A percentile compares a stretch with the other conserved stretches of the same genome.
Evolutionary conservation across 108 stramenopile species (phyloP).

Genomic region (Epithemia pelagica): DNA sequence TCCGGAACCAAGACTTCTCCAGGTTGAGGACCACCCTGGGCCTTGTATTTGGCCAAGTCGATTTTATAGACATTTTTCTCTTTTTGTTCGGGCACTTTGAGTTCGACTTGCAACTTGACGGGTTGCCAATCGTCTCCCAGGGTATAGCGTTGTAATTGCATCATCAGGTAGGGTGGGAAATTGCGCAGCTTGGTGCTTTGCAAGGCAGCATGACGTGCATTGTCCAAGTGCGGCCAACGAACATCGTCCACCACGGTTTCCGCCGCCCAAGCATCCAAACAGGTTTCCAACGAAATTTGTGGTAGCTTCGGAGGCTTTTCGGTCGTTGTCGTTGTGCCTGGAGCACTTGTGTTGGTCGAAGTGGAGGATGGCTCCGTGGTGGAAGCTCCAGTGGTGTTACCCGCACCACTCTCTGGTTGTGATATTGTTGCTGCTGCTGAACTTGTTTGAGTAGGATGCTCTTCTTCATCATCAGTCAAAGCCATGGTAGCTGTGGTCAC

Average conservation of each 20-base stretch:
- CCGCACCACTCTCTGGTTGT: too few species aligned
- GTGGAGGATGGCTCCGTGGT: too few species aligned
- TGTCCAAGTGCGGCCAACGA: constrained; percentile 67
- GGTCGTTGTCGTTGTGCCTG: constrained; percentile 45
- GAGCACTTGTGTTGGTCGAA: constrained; percentile 21
- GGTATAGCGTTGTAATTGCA: constrained; percentile 92
- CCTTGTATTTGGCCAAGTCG: constrained; percentile 65
- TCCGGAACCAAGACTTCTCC: constrained; percentile 86
- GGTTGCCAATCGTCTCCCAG: constrained; percentile 90
- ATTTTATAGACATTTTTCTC: constrained; percentile 24
- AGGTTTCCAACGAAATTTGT: constrained; percentile 72
- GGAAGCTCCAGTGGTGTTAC: too few species aligned
- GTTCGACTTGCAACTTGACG: constrained; percentile 89
- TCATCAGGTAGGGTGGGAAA: constrained; percentile 91
- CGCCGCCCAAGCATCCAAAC: constrained; percentile 78
- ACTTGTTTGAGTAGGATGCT: not conserved
- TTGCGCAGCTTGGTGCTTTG: constrained; percentile 60
- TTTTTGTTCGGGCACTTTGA: constrained; percentile 76
- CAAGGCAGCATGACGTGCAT: constrained; percentile 48
- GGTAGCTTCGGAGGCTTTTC: constrained; percentile 74
- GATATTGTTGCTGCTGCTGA: not conserved
- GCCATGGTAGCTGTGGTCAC: not conserved
- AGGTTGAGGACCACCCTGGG: constrained; percentile 58
- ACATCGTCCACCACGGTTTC: constrained; percentile 60
- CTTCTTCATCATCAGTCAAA: not conserved